Percentiles rank a stretch among this genome's conserved stretches.
phyloP scores from a whole-genome alignment of 768 basidiomycete species.

The Tricholoma bakamatsutake region DNA sequence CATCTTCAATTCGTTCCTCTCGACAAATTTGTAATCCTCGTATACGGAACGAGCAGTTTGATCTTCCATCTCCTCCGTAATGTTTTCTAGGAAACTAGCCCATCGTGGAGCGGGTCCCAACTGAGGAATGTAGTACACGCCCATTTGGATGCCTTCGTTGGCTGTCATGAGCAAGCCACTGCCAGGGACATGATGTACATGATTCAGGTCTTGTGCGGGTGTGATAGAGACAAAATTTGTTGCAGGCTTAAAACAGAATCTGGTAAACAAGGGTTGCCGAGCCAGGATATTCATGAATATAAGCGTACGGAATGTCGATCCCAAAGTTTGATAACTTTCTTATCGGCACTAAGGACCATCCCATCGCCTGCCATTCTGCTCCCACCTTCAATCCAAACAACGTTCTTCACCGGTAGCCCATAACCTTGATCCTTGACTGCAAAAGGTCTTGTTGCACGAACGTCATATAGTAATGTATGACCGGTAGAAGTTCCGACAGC shows the following conservation, averaged over 20 bases:
- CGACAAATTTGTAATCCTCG: conserved; percentile 97
- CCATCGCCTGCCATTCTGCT: conserved; percentile 80
- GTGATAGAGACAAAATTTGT: conserved; percentile 91
- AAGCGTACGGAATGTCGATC: conserved; percentile 69
- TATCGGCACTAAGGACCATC: conserved; percentile 88
- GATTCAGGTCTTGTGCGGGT: conserved; percentile 83
- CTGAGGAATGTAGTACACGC: conserved; percentile 90
- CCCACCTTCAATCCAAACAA: conserved; percentile 88
- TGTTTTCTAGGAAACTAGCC: conserved; percentile 97
- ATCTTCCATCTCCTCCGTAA: conserved; percentile 98
- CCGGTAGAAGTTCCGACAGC: conserved; percentile 95
- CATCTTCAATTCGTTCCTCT: conserved; percentile 79
- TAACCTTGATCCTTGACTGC: conserved; percentile 97
- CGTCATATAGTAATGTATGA: conserved; percentile 90
- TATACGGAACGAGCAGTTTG: conserved; percentile 74
- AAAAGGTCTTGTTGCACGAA: conserved; percentile 78
- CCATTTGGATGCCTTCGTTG: conserved; percentile 96
- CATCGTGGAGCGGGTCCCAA: conserved; percentile 95
- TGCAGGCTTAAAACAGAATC: conserved; percentile 48
- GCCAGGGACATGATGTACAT: conserved; percentile 83
- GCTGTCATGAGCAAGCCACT: conserved; percentile 89
- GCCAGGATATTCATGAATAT: not conserved
- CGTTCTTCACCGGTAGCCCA: conserved; percentile 79
- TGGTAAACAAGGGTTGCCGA: not conserved
- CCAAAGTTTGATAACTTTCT: conserved; percentile 98